phyloP scores from a whole-genome alignment of 352 stramenopile genomes.

The Globisporangium camurandrum region DNA sequence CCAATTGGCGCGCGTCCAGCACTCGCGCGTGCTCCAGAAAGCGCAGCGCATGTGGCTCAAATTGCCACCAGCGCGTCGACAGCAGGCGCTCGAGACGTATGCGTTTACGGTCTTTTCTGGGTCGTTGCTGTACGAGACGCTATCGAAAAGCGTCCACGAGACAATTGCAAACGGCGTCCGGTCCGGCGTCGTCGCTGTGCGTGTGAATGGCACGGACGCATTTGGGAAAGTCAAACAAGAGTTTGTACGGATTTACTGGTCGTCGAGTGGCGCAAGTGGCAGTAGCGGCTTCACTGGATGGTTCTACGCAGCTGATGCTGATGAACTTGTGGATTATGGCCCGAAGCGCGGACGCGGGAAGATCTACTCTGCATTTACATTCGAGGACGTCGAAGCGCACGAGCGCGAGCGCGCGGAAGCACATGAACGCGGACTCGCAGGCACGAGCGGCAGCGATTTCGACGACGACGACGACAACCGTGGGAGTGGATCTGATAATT shows the following conservation, averaged over 20 bases:
- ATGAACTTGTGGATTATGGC: slow-evolving; percentile 36
- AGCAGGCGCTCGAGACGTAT: slow-evolving; percentile 36
- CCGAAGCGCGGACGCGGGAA: slow-evolving; percentile 31
- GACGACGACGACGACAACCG: slow-evolving; percentile 20
- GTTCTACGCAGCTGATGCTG: slow-evolving; percentile 19
- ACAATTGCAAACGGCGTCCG: slow-evolving; percentile 27
- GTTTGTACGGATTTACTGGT: slow-evolving; percentile 46
- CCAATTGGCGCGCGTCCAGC: slow-evolving; percentile 37
- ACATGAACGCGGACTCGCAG: slow-evolving; percentile 10
- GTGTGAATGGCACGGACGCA: slow-evolving; percentile 29
- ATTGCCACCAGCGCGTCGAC: slow-evolving; percentile 28
- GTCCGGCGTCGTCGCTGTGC: slow-evolving; percentile 31
- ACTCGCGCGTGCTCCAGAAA: slow-evolving; percentile 32
- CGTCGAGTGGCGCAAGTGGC: slow-evolving; percentile 1
- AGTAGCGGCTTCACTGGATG: slow-evolving; percentile 1
- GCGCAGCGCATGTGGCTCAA: slow-evolving; percentile 37
- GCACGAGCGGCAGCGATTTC: slow-evolving; percentile 18
- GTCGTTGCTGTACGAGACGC: slow-evolving; percentile 27
- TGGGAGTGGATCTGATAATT: no score
- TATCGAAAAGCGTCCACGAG: slow-evolving; percentile 28
- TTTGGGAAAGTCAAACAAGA: slow-evolving; percentile 39
- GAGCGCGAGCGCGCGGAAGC: slow-evolving; percentile 27
- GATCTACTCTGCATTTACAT: slow-evolving; percentile 45
- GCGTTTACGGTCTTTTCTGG: slow-evolving; percentile 41
- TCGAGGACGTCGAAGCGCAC: slow-evolving; percentile 19